Base-by-base conservation (phyloP, 495 filamentous ascomycete genomes). In the Aspergillus haitiensis region DNA sequence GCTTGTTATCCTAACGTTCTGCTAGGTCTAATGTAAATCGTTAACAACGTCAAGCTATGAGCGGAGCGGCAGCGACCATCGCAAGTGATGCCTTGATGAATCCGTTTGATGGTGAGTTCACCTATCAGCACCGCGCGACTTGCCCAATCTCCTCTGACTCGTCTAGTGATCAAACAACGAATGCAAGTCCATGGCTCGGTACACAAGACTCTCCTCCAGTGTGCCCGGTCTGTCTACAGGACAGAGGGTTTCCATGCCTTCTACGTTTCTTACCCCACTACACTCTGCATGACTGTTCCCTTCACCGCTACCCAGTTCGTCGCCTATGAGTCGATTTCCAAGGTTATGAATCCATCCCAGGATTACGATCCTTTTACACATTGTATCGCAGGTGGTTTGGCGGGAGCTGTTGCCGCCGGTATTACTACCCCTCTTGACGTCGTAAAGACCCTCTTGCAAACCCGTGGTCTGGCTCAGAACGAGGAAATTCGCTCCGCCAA, bases 71-170 rank as follows among this genome's bases (percentile, higher is more conserved):
- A 64, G 94, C 94, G 52, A 98, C 94, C 0, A 97, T 97, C 68
- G 91, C 92, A 36, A 96, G 92, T 68, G 94, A 99, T 79, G 95
- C 94, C 39, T 80, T 99, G 51, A 99, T 99, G 94, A 99, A 98
- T 72, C 94, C 94, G 33, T 99, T 99, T 72, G 94, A 99, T 78
- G 93, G 92, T 96, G 80, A 70, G 83, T 70, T 46, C n/a, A 47
- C 34, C 47, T 27, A 27, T 44, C 35, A 35, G 32, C 12, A 18
- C 32, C 2, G 0, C 27, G 44, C 27, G 27, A 21, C 16, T 18
- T 49, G 11, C n/a, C 27, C n/a, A 9, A 27, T 46, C 6, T 12
- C 9, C 7, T 37, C 69, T 73, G 53, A 75, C 56, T 44, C 7
- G 5, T 59, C 10, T 66, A 97, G 94, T 99, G 35, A 94, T 99